Percentiles rank a stretch among this genome's conserved stretches.
These are phyloP conservation scores for Rachicladosporium sp. DNA, from an alignment of 2,329 filamentous ascomycete species.

Conservation along the genomic window DNA sequence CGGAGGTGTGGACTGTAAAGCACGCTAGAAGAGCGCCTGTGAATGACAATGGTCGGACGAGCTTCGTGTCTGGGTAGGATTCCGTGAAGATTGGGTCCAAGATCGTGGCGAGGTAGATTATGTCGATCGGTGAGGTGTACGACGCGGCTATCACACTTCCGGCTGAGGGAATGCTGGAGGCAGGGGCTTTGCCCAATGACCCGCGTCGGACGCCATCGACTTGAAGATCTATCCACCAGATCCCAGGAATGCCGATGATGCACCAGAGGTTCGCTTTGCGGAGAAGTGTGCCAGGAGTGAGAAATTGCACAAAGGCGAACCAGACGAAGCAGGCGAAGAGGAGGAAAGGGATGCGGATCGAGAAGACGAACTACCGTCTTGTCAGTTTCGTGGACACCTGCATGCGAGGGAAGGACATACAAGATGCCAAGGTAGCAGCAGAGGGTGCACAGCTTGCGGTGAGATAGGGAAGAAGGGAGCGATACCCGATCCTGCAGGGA, in stretches of 20 bases:
- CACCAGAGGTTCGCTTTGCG: constrained; percentile 83
- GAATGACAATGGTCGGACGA: constrained; percentile 66
- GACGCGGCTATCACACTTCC: constrained; percentile 78
- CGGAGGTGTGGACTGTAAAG: constrained; percentile 14
- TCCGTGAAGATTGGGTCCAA: constrained; percentile 92
- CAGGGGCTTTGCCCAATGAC: constrained; percentile 58
- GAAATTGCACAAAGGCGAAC: constrained; percentile 45
- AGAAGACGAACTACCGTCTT: constrained; percentile 51
- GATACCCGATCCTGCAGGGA: constrained; percentile 68
- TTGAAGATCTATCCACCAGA: constrained; percentile 98
- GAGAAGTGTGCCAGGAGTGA: constrained; percentile 55
- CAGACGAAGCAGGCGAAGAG: constrained; percentile 41
- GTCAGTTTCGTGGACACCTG: no score
- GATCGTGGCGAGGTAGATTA: constrained; percentile 84
- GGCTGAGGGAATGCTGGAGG: constrained; percentile 57
- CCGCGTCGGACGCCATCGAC: constrained; percentile 93
- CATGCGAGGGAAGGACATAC: constrained; percentile 9
- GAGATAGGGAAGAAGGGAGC: constrained; percentile 84
- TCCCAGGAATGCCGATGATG: constrained; percentile 74
- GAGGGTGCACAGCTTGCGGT: constrained; percentile 46
- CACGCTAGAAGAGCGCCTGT: constrained; percentile 59
- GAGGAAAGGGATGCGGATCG: constrained; percentile 69
- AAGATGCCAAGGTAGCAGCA: constrained; percentile 37
- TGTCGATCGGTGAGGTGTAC: constrained; percentile 85
- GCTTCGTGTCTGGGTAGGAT: constrained; percentile 59